These are phyloP conservation scores for Dipteronia dyeriana DNA, from an alignment of 345 rosid genomes.

Conservation along the genomic window DNA sequence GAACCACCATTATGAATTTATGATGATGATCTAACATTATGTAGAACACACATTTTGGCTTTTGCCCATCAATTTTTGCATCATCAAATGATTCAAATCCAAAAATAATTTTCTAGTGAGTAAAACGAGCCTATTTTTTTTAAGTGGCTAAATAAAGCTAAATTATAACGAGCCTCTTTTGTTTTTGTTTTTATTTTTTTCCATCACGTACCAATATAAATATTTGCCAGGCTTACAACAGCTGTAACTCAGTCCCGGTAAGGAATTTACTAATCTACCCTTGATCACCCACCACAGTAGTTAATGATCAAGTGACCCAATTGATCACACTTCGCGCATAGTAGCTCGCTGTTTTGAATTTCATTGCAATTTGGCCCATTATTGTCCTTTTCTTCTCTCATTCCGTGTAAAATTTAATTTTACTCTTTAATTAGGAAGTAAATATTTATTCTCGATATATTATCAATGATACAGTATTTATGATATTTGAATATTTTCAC, in stretches of 20 bases:
- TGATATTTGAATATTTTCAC: no score
- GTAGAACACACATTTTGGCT: background rate
- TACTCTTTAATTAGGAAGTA: no score
- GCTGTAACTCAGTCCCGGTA: background rate
- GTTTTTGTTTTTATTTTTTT: no score
- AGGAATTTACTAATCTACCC: background rate
- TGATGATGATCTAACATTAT: background rate
- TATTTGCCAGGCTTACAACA: background rate
- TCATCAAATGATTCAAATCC: background rate
- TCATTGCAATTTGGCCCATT: no score
- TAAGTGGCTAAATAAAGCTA: background rate
- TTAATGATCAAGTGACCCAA: background rate
- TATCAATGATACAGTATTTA: no score
- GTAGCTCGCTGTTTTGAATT: no score
- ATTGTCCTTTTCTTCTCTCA: background rate
- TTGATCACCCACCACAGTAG: background rate
- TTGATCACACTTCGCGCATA: background rate
- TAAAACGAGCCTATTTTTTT: background rate
- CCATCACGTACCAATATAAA: background rate
- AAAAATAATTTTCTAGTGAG: background rate
- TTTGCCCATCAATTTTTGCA: background rate
- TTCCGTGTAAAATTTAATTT: constrained; percentile 5
- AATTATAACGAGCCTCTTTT: background rate
- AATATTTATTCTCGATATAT: no score
- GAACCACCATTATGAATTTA: background rate